Base-by-base conservation (phyloP, 352 stramenopile genomes). In the Globisporangium solare region DNA sequence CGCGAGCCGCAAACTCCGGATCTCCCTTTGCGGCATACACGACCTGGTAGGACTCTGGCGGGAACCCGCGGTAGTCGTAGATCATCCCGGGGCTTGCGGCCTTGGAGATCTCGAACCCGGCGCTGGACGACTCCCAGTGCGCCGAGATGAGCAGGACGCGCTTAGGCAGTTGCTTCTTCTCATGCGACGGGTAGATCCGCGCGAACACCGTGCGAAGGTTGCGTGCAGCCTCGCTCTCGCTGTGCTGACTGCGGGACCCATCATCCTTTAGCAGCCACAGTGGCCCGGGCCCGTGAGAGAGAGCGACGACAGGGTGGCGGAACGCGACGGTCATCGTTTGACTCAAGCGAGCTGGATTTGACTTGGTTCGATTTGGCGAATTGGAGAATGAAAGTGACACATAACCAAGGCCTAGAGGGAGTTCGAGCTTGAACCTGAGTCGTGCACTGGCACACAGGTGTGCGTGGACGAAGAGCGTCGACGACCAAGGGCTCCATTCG, bases 51-150 rank as follows among this genome's bases (percentile, higher is more conserved):
- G 83, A 74, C 52, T 97, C 70, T 4, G 48, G 41, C 1, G 88
- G 87, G 64, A 98, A 98, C 11, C 83, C 83, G 53, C 83, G 86
- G 70, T 97, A 98, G 72, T 98, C 92, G 70, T 76, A 97, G 32
- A 96, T 66, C 53, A 97, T 74, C 15, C 68, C 52, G 8, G 81
- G 80, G 0, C 66, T 57, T 15, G 77, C 66, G 10, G 71, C 53
- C 27, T 74, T 79, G 21, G 73, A 79, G 61, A 84, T 87, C 51
- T 75, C 68, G 12, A 75, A 31, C 13, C 52, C 58, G 12, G 49
- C 51, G 27, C 71, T 63, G 22, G 67, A 58, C 4, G 60, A 66
- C 66, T 96, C 83, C 78, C 83, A 97, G 59, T 97, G 90, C 17
- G 87, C 90, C n/a, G 79, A 89, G 31, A 97, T 61, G 17, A 97